Base-by-base conservation (phyloP, 2,329 filamentous ascomycete species). In the Stylonectria norvegica region DNA sequence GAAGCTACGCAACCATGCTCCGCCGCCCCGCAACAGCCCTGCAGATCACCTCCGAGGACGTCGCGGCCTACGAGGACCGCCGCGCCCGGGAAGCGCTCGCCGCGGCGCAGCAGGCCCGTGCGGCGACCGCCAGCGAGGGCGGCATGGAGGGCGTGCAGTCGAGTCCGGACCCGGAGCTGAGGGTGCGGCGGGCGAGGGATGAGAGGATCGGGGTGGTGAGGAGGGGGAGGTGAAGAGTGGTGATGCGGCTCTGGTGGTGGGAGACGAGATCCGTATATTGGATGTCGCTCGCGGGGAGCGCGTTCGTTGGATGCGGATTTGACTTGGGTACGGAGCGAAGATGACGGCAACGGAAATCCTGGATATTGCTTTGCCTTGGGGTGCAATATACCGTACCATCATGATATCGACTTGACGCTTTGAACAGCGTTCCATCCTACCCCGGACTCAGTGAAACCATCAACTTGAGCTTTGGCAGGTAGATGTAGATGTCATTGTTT, bases 11-110 rank as follows among this genome's bases (percentile, higher is more conserved):
- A 43, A 64, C 23, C 6, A 83, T 85, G 81, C 79, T 85, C 52
- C 79, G 81, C 53, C 78, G 84, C 32, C 75, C 79, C 12, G 75
- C 84, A 9, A 89, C 85, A 33, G 76, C 77, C 11, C 78, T 89
- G 47, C 70, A 75, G 39, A 75, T 88, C 49, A 87, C 83, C 3
- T 71, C 79, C 34, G 81, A 86, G 57, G 85, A 89, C 61, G 72
- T 88, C 27, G 80, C 82, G 27, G 70, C 76, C 38, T 87, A 86
- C 65, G 83, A 88, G 57, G 81, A 83, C 60, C 72, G 73, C 19
- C 75, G 80, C 45, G 68, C 67, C 17, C 63, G 63, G 38, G 64
- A 71, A 45, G 66, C 65, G 20, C 58, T 62, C 12, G 57, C 55
- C 16, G 59, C 57, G 8, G 57, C 60, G 14, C 64, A 66, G 35